Base-by-base conservation (phyloP, 2,329 filamentous ascomycete genomes). In the Grosmannia huntii region DNA sequence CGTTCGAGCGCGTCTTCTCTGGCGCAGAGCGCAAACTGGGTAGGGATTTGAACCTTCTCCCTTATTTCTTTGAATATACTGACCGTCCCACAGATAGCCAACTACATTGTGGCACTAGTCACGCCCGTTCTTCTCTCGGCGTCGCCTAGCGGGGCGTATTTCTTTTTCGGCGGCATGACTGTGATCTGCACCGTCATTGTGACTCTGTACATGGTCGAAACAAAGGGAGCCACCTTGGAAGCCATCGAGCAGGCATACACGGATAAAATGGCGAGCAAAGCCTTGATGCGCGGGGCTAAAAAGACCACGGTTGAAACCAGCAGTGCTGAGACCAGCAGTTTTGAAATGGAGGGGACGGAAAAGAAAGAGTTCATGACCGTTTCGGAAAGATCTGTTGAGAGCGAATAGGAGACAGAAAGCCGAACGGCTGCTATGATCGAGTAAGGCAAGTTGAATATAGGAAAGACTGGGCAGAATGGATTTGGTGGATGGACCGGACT, bases 11-110 rank as follows among this genome's bases (percentile, higher is more conserved):
- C 79, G 1, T 79, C 76, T 0, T 76, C 74, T 53, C 66, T 83
- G 31, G 79, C 77, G 0, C 76, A 81, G 58, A 75, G 78, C 3
- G 71, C 74, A 19, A 80, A 81, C 53, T 82, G 78, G 72, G 71
- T 74, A 52, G 60, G 68, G 6, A 10, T 64, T 31, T 25, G 4
- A 16, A n/a, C 16, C 5, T 14, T 14, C 14, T 28, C 21, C 10
- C 14, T 46, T 6, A 11, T 1, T 9, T 25, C n/a, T 14, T 14
- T 38, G 36, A 14, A 9, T 38, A 14, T 21, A 21, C 16, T n/a
- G 33, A 23, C 23, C 31, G 3, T 27, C 21, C 19, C 12, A 61
- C 0, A 73, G 72, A 57, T 72, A 25, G 68, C 71, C 19, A 78
- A 77, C 46, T 78, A 73, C 38, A 57, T 76, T 2, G 72, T 78